phyloP scores from a whole-genome alignment of 495 filamentous ascomycete species.

The Immersiella caudata region DNA sequence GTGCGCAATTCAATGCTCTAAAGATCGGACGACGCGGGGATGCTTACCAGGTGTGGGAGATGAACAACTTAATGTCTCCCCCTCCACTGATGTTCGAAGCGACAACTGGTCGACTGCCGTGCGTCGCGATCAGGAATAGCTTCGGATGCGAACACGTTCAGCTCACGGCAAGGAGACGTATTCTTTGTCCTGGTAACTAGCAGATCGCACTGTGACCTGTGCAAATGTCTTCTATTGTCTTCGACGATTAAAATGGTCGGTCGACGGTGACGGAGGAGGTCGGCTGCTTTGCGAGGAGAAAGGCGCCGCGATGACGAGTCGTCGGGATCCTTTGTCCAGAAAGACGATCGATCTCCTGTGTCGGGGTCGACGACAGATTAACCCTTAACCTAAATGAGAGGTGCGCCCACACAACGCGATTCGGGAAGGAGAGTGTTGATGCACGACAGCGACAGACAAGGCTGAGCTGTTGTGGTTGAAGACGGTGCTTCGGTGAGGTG shows the following conservation, averaged over 20 bases:
- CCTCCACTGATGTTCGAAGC: constrained; percentile 54
- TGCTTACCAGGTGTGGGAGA: constrained; percentile 85
- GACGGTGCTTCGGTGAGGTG: constrained; percentile 31
- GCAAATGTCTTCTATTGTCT: constrained; percentile 42
- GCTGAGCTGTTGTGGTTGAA: constrained; percentile 38
- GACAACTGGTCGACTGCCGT: constrained; percentile 8
- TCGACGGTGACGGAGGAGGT: constrained; percentile 41
- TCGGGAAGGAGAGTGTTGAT: constrained; percentile 26
- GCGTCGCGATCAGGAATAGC: constrained; percentile 14
- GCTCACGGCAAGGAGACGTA: constrained; percentile 34
- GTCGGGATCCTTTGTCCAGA: constrained; percentile 37
- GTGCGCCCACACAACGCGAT: constrained; percentile 44
- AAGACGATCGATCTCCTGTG: constrained; percentile 37
- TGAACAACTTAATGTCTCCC: constrained; percentile 99
- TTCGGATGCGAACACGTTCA: constrained; percentile 25
- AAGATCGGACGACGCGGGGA: constrained; percentile 18
- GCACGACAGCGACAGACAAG: constrained; percentile 37
- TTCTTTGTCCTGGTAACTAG: constrained; percentile 32
- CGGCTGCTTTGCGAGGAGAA: constrained; percentile 34
- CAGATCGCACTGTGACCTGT: constrained; percentile 42
- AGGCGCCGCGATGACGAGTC: constrained; percentile 33
- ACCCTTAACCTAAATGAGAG: constrained; percentile 43
- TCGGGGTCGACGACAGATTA: constrained; percentile 33
- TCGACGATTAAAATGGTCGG: constrained; percentile 34
- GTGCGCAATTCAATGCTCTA: too few relatives aligned